These are phyloP conservation scores for Ottelia alismoides DNA, from an alignment of 106 monocot genomes.

Conservation along the genomic window DNA sequence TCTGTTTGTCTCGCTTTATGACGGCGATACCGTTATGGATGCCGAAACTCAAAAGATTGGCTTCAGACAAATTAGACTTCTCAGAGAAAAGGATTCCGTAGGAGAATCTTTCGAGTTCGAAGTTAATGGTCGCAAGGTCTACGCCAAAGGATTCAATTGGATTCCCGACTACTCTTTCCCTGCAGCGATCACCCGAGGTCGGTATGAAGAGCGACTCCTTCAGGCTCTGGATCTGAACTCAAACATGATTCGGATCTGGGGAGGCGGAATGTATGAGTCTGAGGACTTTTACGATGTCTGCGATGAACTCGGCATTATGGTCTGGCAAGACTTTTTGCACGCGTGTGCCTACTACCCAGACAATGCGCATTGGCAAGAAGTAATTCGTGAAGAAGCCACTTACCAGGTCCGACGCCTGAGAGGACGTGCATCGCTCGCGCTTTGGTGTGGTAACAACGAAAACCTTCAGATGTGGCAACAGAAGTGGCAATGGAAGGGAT, in stretches of 20 bases:
- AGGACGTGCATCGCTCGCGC: background rate
- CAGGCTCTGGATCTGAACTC: background rate
- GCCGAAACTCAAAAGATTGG: background rate
- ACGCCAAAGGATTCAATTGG: background rate
- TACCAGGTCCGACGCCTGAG: background rate
- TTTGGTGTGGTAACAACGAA: background rate
- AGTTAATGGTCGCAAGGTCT: background rate
- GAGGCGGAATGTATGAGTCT: background rate
- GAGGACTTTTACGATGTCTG: background rate
- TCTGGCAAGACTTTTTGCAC: background rate
- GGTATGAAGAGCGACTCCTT: background rate
- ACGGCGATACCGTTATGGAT: background rate
- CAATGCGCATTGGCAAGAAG: background rate
- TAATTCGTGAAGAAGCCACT: background rate
- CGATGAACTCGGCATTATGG: background rate
- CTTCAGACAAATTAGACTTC: background rate
- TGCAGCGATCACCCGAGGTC: too few species aligned
- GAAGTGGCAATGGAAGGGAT: too few species aligned
- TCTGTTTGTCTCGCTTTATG: background rate
- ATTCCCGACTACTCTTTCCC: background rate
- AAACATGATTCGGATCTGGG: background rate
- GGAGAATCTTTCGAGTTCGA: background rate
- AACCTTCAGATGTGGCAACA: too few species aligned
- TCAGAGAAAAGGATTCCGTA: background rate
- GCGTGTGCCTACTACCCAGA: background rate